These are phyloP conservation scores for Noccaea caerulescens DNA, from an alignment of 345 rosid species.

Conservation along the genomic window DNA sequence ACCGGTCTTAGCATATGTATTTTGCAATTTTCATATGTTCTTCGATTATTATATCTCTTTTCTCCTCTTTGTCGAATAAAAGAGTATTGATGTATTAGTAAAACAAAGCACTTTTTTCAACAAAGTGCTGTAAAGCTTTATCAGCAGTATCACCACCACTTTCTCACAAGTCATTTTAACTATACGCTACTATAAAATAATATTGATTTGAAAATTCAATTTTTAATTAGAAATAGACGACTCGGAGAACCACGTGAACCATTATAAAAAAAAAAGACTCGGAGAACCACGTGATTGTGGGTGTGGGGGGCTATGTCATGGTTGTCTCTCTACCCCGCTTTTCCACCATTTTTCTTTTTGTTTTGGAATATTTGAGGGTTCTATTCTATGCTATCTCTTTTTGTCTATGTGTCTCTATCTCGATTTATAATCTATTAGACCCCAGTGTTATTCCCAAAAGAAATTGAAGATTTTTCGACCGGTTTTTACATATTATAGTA, in stretches of 20 bases:
- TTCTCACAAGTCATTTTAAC: no score
- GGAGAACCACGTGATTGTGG: not conserved
- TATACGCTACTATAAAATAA: no score
- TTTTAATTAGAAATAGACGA: not conserved
- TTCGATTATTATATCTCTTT: no score
- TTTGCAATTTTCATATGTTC: no score
- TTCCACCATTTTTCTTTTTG: constrained; percentile 29
- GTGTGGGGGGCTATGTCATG: not conserved
- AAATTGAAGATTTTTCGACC: not conserved
- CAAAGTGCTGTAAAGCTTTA: no score
- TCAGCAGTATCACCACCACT: no score
- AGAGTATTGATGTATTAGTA: no score
- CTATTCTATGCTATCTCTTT: not conserved
- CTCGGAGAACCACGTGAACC: not conserved
- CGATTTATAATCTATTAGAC: not conserved
- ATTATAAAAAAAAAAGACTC: no score
- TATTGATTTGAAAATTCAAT: not conserved
- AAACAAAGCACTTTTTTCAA: no score
- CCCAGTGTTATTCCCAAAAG: not conserved
- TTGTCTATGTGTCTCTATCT: not conserved
- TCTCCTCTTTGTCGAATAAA: no score
- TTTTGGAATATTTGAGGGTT: not conserved
- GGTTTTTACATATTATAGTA: not conserved
- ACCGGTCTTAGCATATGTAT: no score
- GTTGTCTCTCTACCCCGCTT: constrained; percentile 1